Evolutionary conservation across 148 eudicot species (phyloP).

Genomic region (Fagopyrum homotropicum): DNA sequence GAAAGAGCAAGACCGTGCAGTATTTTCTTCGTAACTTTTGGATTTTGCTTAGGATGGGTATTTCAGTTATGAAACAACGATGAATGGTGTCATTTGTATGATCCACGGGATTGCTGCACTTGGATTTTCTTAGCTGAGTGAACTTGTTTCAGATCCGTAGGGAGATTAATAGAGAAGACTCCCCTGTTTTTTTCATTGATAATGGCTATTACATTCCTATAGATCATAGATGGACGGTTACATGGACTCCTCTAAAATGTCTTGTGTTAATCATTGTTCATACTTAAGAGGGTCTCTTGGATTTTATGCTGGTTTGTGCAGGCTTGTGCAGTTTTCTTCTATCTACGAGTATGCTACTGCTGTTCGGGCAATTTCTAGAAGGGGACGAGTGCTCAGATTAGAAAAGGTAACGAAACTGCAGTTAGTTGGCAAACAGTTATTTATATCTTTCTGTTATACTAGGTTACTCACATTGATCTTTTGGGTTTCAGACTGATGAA

Average conservation of each 20-base stretch:
- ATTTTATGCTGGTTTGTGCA: slow-evolving; percentile 18
- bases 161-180: not conserved
- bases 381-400: slow-evolving; percentile 42
- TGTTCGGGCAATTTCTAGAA: slow-evolving; percentile 26
- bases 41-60: not conserved
- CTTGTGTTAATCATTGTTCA: not conserved
- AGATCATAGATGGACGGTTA: not conserved
- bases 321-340: slow-evolving; percentile 60
- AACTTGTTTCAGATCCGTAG: not conserved
- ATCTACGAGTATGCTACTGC: slow-evolving; percentile 33
- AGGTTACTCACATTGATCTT: slow-evolving; percentile 6
- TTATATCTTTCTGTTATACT: slow-evolving; percentile 3
- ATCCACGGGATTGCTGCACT: not conserved
- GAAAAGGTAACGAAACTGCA: slow-evolving; percentile 32
- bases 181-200: not conserved
- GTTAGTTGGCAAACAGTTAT: not conserved
- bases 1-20: not conserved
- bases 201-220: not conserved
- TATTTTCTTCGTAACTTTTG: not conserved
- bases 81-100: not conserved
- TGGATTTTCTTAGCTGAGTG: not conserved
- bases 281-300: not conserved
- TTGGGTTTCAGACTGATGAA: slow-evolving; percentile 41
- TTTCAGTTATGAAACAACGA: not conserved
- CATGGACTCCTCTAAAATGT: not conserved